A percentile compares a stretch with the other conserved stretches of the same genome.
Evolutionary conservation across 1,139 yeast species (phyloP).

Genomic region (Taiozyma sp.): DNA sequence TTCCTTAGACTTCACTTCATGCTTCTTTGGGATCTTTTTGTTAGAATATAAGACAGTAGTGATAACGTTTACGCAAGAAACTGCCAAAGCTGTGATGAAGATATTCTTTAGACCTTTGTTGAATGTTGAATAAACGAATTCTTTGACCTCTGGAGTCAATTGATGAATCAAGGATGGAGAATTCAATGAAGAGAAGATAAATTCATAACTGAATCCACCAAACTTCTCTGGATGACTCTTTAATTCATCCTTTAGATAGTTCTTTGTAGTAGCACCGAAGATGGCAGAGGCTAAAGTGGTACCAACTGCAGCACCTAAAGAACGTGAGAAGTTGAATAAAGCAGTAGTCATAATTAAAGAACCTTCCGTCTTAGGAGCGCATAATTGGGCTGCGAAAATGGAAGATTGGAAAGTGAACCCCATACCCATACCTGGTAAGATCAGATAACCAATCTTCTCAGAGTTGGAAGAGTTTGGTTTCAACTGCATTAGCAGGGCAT

Average conservation of each 20-base stretch:
- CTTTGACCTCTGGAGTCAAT: neutral
- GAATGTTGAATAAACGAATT: constrained; percentile 15
- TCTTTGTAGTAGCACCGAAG: constrained; percentile 30
- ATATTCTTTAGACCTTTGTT: constrained; percentile 38
- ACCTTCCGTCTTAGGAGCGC: constrained; percentile 48
- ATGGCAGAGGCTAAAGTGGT: constrained; percentile 43
- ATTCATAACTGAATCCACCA: constrained; percentile 24
- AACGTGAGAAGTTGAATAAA: constrained; percentile 40
- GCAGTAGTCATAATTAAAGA: constrained; percentile 46
- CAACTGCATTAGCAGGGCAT: constrained; percentile 43
- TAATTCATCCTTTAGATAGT: constrained; percentile 21
- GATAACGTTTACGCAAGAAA: constrained; percentile 30
- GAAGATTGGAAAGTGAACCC: constrained; percentile 52
- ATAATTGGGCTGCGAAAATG: constrained; percentile 46
- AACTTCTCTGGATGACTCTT: constrained; percentile 3
- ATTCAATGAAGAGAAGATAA: neutral
- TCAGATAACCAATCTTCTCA: constrained; percentile 45
- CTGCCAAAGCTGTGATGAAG: constrained; percentile 36
- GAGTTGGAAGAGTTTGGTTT: constrained; percentile 32
- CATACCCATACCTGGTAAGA: constrained; percentile 48
- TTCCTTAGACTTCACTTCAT: neutral
- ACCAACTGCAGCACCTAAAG: constrained; percentile 45
- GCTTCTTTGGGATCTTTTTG: constrained; percentile 31
- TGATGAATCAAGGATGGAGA: constrained; percentile 26
- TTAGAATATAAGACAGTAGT: constrained; percentile 34